Evolutionary conservation across 441 rosid genomes (phyloP).

Genomic region (Arabidopsis lyrata): DNA sequence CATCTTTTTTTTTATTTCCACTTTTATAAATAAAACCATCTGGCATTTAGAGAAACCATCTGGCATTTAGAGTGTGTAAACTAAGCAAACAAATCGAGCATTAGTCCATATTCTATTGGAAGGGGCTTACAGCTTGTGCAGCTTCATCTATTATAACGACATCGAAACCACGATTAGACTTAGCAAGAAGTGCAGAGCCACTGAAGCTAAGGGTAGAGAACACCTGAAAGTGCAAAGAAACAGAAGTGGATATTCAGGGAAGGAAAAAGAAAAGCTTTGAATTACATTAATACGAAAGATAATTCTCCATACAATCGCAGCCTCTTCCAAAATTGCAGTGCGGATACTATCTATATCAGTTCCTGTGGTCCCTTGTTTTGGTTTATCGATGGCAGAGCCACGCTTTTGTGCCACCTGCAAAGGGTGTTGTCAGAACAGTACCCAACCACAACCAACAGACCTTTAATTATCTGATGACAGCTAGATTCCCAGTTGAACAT

Average conservation of each 20-base stretch:
- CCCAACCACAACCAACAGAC: not conserved
- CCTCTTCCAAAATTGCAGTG: conserved; percentile 82
- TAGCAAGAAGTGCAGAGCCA: conserved; percentile 78
- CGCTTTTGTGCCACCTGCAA: conserved; percentile 81
- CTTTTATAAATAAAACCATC: not conserved
- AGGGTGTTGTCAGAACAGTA: conserved; percentile 19
- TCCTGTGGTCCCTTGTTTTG: conserved; percentile 75
- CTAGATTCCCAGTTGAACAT: conserved; percentile 3
- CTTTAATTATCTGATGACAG: not conserved
- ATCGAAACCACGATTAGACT: conserved; percentile 79
- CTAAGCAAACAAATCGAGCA: conserved; percentile 16
- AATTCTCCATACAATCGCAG: conserved; percentile 72
- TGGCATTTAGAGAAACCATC: conserved; percentile 6
- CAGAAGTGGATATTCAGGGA: conserved; percentile 21
- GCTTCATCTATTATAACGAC: conserved; percentile 98
- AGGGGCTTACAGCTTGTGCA: conserved; percentile 91
- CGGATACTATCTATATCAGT: conserved; percentile 76
- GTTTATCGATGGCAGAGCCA: conserved; percentile 69
- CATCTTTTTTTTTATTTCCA: not conserved
- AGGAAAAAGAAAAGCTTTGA: conserved; percentile 3
- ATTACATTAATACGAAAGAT: conserved; percentile 30
- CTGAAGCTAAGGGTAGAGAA: conserved; percentile 97
- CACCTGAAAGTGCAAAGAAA: conserved; percentile 59
- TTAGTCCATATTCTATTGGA: conserved; percentile 13
- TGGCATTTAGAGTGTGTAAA: conserved; percentile 12